A percentile compares a stretch with the other conserved stretches of the same genome.
Evolutionary conservation across 345 rosid species (phyloP).

Genomic region (Eucalyptus polyanthemos): DNA sequence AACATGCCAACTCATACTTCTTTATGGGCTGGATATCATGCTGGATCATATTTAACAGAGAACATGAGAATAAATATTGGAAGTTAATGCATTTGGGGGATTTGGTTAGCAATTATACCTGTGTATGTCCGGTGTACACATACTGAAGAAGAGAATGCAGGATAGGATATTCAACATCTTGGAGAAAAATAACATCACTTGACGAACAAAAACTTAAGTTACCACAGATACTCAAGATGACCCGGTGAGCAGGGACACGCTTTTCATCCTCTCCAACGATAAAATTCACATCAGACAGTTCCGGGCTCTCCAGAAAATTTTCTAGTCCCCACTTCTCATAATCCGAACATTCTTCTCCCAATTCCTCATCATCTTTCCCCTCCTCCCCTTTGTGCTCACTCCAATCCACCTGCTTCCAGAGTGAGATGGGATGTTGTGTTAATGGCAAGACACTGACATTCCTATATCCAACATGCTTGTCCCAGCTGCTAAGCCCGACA

Average conservation of each 20-base stretch:
- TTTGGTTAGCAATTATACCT: constrained; percentile 26
- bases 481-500: constrained; percentile 95
- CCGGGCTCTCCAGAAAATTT: constrained; percentile 79
- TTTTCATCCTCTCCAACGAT: constrained; percentile 56
- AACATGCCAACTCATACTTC: neutral
- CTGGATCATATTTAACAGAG: neutral
- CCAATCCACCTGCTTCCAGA: constrained; percentile 84
- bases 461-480: constrained; percentile 91
- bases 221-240: constrained; percentile 77
- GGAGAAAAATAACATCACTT: constrained; percentile 30
- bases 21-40: neutral
- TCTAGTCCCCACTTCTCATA: constrained; percentile 77
- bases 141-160: constrained; percentile 76
- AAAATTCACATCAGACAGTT: constrained; percentile 61
- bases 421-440: constrained; percentile 54
- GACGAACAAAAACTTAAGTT: constrained; percentile 41
- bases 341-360: constrained; percentile 20
- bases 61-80: neutral
- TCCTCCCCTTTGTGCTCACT: constrained; percentile 36
- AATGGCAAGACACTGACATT: constrained; percentile 86
- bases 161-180: constrained; percentile 35
- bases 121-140: constrained; percentile 61
- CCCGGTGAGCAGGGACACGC: constrained; percentile 76
- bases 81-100: neutral
- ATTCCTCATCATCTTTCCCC: constrained; percentile 21